These are phyloP conservation scores for Fusarium tuaranense DNA, from an alignment of 2,329 filamentous ascomycete species.

Conservation along the genomic window DNA sequence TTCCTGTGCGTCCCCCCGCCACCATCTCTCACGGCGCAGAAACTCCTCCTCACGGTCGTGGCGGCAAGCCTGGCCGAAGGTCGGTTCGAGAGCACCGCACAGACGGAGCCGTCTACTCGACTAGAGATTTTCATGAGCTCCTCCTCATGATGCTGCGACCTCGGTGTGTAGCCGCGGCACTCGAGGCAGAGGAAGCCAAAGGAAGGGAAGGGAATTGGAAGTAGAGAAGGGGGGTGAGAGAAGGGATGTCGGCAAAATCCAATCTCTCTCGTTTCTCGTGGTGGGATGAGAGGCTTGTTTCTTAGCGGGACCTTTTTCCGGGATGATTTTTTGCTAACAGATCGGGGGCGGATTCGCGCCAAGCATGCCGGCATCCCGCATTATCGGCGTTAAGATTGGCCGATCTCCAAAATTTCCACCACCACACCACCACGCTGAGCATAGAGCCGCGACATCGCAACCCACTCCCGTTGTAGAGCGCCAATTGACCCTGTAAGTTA, in stretches of 20 bases:
- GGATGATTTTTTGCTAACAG: constrained; percentile 41
- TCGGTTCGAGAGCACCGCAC: constrained; percentile 64
- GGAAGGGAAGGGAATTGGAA: background rate
- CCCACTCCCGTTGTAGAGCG: constrained; percentile 25
- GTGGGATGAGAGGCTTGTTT: constrained; percentile 35
- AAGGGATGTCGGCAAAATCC: constrained; percentile 34
- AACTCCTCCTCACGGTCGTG: constrained; percentile 42
- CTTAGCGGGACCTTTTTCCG: constrained; percentile 36
- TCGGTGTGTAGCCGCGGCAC: constrained; percentile 26
- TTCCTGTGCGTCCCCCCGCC: constrained; percentile 27
- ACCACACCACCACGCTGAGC: constrained; percentile 32
- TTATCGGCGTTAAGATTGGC: constrained; percentile 47
- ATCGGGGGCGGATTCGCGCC: constrained; percentile 33
- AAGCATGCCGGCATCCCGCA: constrained; percentile 35
- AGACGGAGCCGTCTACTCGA: constrained; percentile 71
- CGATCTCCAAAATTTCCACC: constrained; percentile 49
- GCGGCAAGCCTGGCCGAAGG: constrained; percentile 48
- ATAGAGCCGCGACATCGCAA: constrained; percentile 24
- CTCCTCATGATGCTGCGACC: constrained; percentile 59
- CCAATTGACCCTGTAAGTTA: constrained; percentile 37
- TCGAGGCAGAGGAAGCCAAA: background rate
- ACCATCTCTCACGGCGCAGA: constrained; percentile 39
- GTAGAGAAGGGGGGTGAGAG: constrained; percentile 11
- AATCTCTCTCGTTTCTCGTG: constrained; percentile 37
- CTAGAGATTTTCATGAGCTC: constrained; percentile 70